These are phyloP conservation scores for Stephania japonica DNA, from an alignment of 164 flowering plant genomes.

Conservation along the genomic window DNA sequence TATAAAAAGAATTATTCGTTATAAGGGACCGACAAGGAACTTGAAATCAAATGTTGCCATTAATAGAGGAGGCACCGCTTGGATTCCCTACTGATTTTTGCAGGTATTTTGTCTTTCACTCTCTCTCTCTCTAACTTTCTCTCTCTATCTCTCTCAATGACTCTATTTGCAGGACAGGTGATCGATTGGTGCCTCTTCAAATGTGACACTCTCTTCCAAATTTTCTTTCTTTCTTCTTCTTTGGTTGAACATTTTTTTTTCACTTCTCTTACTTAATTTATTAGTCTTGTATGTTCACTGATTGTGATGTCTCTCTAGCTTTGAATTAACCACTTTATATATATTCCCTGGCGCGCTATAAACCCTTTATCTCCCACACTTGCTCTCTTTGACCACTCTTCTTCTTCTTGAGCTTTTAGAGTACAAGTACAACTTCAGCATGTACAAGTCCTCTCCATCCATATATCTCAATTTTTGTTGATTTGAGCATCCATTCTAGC, in stretches of 20 bases:
- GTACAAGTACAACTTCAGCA: neutral
- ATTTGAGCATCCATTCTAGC: neutral
- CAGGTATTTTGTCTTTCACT: conserved; percentile 27
- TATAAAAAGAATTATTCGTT: neutral
- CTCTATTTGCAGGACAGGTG: conserved; percentile 20
- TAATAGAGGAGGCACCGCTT: conserved; percentile 55
- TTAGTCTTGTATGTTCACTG: too few species aligned
- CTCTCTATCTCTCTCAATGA: neutral
- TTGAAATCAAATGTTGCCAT: conserved; percentile 34
- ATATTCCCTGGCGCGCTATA: neutral
- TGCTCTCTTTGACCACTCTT: neutral
- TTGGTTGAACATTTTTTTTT: neutral
- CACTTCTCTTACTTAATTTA: too few species aligned
- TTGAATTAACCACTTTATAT: neutral
- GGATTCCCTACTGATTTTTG: conserved; percentile 47
- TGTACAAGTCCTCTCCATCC: neutral
- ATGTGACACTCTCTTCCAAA: conserved; percentile 14
- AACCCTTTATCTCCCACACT: neutral
- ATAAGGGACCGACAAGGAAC: conserved; percentile 41
- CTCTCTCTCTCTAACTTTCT: conserved; percentile 3
- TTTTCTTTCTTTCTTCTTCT: neutral
- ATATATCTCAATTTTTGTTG: conserved; percentile 7
- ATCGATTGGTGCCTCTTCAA: conserved; percentile 22
- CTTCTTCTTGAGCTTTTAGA: neutral
- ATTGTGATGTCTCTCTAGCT: neutral